phyloP scores from a whole-genome alignment of 176 grass and related monocot genomes.

The Juncus inflexus region DNA sequence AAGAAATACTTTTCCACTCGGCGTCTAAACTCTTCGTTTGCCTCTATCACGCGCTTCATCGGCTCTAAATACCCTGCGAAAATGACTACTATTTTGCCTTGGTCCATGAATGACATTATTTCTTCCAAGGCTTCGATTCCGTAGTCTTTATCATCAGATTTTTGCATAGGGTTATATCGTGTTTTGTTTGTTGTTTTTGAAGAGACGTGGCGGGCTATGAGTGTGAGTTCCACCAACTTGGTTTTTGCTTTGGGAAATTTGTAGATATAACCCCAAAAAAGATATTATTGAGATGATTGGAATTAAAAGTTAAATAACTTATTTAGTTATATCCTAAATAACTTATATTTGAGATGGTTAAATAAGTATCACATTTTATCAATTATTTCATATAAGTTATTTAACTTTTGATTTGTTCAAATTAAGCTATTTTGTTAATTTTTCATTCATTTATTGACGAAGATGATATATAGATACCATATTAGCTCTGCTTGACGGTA shows the following conservation, averaged over 20 bases:
- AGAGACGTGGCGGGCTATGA: slow-evolving; percentile 2
- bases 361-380: no score
- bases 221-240: not conserved
- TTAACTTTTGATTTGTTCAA: no score
- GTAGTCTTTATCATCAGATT: slow-evolving; percentile 90
- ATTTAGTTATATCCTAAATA: no score
- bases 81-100: slow-evolving; percentile 74
- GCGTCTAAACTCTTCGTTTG: slow-evolving; percentile 88
- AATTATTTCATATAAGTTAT: no score
- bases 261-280: no score
- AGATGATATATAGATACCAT: no score
- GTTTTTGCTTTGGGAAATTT: not conserved
- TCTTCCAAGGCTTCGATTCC: slow-evolving; percentile 97
- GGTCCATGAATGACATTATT: slow-evolving; percentile 98
- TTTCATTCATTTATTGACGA: no score
- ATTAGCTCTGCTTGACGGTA: no score
- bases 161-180: slow-evolving; percentile 24
- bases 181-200: not conserved
- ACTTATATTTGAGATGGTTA: no score
- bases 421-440: no score
- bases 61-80: slow-evolving; percentile 90
- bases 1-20: slow-evolving; percentile 85
- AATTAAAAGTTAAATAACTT: no score
- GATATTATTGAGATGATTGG: no score
- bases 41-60: slow-evolving; percentile 86